Evolutionary conservation across 2,329 filamentous ascomycete species (phyloP).

Genomic region (Botrytis elliptica): DNA sequence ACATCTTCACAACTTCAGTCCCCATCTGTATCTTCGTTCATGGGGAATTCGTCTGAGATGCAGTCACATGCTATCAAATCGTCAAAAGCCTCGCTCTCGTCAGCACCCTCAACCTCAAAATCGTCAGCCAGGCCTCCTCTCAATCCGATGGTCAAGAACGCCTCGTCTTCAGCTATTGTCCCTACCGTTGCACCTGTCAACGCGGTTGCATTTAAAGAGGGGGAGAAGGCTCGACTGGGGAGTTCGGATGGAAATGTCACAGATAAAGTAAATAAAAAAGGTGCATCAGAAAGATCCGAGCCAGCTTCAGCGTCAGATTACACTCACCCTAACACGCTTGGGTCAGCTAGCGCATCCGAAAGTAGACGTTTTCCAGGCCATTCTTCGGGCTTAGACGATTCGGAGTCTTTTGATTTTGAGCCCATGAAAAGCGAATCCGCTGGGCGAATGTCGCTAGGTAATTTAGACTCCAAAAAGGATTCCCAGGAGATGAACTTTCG

Average conservation of each 20-base stretch:
- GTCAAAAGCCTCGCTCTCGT: conserved; percentile 36
- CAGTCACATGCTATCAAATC: conserved; percentile 37
- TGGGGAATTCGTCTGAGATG: conserved; percentile 33
- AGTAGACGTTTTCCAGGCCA: conserved; percentile 22
- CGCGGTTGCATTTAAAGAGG: conserved; percentile 50
- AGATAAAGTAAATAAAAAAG: conserved; percentile 20
- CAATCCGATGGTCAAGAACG: conserved; percentile 37
- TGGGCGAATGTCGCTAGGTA: conserved; percentile 11
- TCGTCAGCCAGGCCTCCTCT: conserved; percentile 33
- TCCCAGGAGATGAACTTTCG: conserved; percentile 22
- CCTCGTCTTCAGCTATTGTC: conserved; percentile 34
- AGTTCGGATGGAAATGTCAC: conserved; percentile 12
- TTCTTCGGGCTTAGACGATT: conserved; percentile 27
- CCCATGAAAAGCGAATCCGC: conserved; percentile 18
- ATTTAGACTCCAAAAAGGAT: conserved; percentile 18
- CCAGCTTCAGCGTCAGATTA: conserved; percentile 12
- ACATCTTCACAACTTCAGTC: conserved; percentile 38
- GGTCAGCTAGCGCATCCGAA: conserved; percentile 27
- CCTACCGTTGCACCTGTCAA: conserved; percentile 51
- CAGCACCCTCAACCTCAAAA: conserved; percentile 36
- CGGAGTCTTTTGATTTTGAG: conserved; percentile 29
- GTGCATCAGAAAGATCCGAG: not conserved
- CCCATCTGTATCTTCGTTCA: conserved; percentile 36
- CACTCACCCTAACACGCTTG: conserved; percentile 26
- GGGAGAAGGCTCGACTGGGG: conserved; percentile 46